These are phyloP conservation scores for Stygiomarasmius scandens DNA, from an alignment of 1,284 basidiomycete genomes.

Conservation along the genomic window DNA sequence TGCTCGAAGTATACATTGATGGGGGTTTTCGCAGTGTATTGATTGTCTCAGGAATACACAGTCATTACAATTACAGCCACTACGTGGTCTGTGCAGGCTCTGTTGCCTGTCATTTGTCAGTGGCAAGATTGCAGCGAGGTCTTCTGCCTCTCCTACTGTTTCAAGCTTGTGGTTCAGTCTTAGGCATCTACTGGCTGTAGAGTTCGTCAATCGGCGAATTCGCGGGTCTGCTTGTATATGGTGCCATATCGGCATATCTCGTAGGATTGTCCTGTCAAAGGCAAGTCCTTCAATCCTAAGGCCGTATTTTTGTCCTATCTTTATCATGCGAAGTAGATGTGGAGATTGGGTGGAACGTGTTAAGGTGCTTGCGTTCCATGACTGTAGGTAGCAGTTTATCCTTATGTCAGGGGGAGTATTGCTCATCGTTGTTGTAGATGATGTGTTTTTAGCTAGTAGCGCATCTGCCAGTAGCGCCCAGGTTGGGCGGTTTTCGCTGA, in stretches of 20 bases:
- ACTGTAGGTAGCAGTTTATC: background rate
- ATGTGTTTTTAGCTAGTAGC: background rate
- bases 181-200: background rate
- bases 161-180: background rate
- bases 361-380: background rate
- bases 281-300: conserved; percentile 3
- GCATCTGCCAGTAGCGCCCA: conserved; percentile 20
- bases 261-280: conserved; percentile 2
- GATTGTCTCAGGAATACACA: background rate
- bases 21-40: conserved; percentile 2
- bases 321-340: background rate
- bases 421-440: background rate
- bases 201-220: background rate
- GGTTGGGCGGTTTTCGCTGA: background rate
- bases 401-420: background rate
- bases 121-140: background rate
- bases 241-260: conserved; percentile 9
- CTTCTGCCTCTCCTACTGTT: background rate
- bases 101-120: background rate
- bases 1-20: conserved; percentile 10
- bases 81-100: background rate
- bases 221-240: conserved; percentile 1
- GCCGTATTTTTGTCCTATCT: conserved; percentile 2
- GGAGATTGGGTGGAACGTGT: background rate
- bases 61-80: background rate